Percentiles rank a stretch among this genome's conserved stretches.
These are phyloP conservation scores for Neoboletus magnificus DNA, from an alignment of 768 basidiomycete genomes.

Conservation along the genomic window DNA sequence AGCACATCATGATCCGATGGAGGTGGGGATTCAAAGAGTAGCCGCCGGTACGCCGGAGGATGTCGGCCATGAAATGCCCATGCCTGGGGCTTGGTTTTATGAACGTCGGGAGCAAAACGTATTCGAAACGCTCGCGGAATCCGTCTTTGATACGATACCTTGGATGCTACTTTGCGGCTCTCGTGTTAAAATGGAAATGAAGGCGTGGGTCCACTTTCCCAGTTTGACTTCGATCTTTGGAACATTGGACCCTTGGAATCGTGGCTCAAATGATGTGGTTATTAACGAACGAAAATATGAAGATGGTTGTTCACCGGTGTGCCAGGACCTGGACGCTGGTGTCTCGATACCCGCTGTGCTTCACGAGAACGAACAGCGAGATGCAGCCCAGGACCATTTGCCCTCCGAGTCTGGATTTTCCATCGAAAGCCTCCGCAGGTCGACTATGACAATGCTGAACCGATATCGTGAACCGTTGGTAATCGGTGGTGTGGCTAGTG, in stretches of 20 bases:
- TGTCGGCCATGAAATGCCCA: not conserved
- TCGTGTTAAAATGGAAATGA: not conserved
- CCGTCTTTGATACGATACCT: not conserved
- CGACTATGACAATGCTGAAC: not conserved
- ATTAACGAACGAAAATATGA: not conserved
- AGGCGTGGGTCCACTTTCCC: not conserved
- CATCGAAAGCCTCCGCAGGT: not conserved
- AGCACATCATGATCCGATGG: too few species aligned
- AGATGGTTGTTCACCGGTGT: not conserved
- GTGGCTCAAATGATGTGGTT: not conserved
- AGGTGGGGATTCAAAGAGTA: not conserved
- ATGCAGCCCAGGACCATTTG: not conserved
- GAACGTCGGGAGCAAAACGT: not conserved
- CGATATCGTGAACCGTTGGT: not conserved
- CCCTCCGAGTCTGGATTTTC: too few species aligned
- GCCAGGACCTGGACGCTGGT: not conserved
- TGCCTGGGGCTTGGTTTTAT: slow-evolving; percentile 6
- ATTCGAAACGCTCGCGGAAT: not conserved
- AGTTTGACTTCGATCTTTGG: not conserved
- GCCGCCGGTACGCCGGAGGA: not conserved
- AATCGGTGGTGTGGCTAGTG: not conserved
- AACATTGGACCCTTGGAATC: not conserved
- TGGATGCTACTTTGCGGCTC: not conserved
- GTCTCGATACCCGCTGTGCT: not conserved
- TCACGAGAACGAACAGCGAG: not conserved